Evolutionary conservation across 768 basidiomycete species (phyloP).

Genomic region (Sutorius australiensis): DNA sequence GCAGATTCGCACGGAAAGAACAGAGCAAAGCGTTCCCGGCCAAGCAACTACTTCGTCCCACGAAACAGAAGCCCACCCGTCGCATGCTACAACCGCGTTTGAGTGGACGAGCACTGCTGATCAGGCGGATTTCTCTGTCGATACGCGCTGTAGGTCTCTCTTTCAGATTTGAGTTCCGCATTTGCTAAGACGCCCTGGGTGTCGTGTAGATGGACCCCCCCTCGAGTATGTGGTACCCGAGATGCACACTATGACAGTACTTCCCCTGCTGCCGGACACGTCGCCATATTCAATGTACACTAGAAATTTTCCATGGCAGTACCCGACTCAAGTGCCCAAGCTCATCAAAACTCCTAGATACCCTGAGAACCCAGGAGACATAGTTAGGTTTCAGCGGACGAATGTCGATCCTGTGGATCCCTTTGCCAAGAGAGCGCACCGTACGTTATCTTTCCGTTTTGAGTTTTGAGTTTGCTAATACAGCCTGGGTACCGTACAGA

Average conservation of each 20-base stretch:
- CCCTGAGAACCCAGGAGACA: constrained; percentile 9
- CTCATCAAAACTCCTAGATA: constrained; percentile 21
- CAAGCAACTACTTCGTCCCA: too few species aligned
- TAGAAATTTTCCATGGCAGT: constrained; percentile 27
- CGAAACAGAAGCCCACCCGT: too few species aligned
- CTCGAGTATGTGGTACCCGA: constrained; percentile 9
- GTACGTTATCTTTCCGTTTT: constrained; percentile 28
- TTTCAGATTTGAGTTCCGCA: too few species aligned
- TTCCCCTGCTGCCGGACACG: constrained; percentile 26
- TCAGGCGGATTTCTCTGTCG: too few species aligned
- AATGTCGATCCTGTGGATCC: constrained; percentile 31
- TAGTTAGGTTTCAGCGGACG: constrained; percentile 26
- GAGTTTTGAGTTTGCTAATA: constrained; percentile 11
- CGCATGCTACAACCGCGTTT: too few species aligned
- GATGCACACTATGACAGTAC: constrained; percentile 25
- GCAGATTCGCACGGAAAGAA: too few species aligned
- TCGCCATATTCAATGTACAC: constrained; percentile 17
- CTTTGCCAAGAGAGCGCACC: constrained; percentile 41
- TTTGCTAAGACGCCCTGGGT: too few species aligned
- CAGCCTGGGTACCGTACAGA: constrained; percentile 37
- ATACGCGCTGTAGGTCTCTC: too few species aligned
- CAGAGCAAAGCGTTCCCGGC: too few species aligned
- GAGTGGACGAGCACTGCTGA: too few species aligned
- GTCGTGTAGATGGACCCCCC: too few species aligned
- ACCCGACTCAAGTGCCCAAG: constrained; percentile 24